These are phyloP conservation scores for Leccinum fibrillosum DNA, from an alignment of 768 basidiomycete genomes.

Conservation along the genomic window DNA sequence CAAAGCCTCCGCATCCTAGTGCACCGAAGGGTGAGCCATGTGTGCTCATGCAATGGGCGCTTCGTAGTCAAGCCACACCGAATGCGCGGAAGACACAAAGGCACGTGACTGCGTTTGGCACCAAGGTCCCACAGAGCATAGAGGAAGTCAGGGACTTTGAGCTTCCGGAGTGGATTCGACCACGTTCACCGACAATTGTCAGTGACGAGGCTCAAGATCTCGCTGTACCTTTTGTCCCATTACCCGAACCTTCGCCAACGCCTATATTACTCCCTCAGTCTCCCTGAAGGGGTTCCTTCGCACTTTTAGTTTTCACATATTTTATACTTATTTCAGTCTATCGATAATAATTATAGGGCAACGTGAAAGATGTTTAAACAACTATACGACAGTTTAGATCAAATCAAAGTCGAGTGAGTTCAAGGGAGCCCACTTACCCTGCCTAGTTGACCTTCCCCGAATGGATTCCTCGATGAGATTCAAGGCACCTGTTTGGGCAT, in stretches of 20 bases:
- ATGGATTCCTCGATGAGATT: constrained; percentile 33
- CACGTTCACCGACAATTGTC: constrained; percentile 16
- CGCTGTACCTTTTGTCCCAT: not conserved
- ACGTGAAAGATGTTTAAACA: constrained; percentile 8
- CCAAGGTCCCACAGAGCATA: constrained; percentile 48
- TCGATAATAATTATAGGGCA: not conserved
- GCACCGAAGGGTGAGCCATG: constrained; percentile 29
- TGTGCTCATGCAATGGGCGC: constrained; percentile 47
- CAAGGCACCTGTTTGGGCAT: constrained; percentile 38
- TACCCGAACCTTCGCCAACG: constrained; percentile 1
- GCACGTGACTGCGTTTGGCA: constrained; percentile 58
- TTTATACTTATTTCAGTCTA: constrained; percentile 30
- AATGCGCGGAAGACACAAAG: constrained; percentile 49
- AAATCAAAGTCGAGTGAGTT: not conserved
- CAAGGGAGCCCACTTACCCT: constrained; percentile 9
- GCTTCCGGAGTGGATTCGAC: constrained; percentile 51
- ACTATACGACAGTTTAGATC: constrained; percentile 4
- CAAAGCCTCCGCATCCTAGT: constrained; percentile 7
- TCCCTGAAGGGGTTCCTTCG: constrained; percentile 1
- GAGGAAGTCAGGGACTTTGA: constrained; percentile 52
- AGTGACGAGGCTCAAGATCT: constrained; percentile 6
- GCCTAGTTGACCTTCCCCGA: constrained; percentile 4
- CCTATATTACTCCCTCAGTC: constrained; percentile 10
- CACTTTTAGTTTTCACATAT: constrained; percentile 18
- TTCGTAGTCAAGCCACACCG: constrained; percentile 43